These are phyloP conservation scores for Papiliotrema flavescens DNA, from an alignment of 1,284 basidiomycete species.

Conservation along the genomic window DNA sequence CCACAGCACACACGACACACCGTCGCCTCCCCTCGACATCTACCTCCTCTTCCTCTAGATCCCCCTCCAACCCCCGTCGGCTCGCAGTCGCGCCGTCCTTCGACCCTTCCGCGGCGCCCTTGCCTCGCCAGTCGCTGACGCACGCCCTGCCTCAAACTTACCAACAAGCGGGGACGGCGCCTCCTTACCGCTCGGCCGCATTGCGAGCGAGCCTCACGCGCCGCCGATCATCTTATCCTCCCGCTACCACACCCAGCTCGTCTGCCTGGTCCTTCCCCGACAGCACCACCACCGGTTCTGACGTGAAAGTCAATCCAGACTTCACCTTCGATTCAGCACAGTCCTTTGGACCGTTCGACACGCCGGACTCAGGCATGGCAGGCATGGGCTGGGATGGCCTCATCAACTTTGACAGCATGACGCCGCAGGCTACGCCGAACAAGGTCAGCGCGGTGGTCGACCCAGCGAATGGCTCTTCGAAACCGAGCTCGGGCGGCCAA, in stretches of 20 bases:
- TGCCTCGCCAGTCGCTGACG: too few relatives aligned
- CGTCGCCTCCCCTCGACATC: too few relatives aligned
- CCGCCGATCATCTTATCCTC: slow-evolving; percentile 33
- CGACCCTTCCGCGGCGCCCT: too few relatives aligned
- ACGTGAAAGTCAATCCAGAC: slow-evolving; percentile 1
- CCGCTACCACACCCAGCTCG: slow-evolving; percentile 17
- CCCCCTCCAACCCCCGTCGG: too few relatives aligned
- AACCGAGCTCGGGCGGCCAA: neutral
- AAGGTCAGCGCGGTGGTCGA: neutral
- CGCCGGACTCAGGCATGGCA: neutral
- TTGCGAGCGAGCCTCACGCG: slow-evolving; percentile 14
- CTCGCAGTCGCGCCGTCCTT: too few relatives aligned
- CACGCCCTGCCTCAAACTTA: too few relatives aligned
- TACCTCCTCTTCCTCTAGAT: too few relatives aligned
- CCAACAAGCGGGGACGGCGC: too few relatives aligned
- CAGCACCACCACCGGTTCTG: slow-evolving; percentile 12
- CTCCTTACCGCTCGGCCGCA: slow-evolving; percentile 1
- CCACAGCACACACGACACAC: too few relatives aligned
- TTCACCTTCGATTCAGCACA: neutral
- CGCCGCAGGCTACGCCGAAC: neutral
- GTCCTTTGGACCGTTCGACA: neutral
- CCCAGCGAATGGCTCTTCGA: neutral
- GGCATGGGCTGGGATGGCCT: slow-evolving; percentile 2
- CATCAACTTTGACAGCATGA: neutral
- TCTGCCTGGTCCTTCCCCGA: slow-evolving; percentile 21